Base-by-base conservation (phyloP, 1,284 basidiomycete species). In the Ustilago loliicola region DNA sequence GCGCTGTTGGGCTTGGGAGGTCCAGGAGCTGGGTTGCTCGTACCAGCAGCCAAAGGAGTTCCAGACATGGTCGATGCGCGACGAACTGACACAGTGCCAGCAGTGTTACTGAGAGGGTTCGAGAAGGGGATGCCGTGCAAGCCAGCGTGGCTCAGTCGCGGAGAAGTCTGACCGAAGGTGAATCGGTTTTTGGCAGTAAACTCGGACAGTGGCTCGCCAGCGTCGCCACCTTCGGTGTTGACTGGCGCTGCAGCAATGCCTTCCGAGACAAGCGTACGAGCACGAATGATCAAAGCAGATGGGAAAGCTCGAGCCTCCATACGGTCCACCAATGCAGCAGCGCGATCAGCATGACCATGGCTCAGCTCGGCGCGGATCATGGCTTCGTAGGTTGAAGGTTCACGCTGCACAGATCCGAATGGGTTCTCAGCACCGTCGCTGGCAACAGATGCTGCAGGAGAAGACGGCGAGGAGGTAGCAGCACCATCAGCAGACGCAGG, bases 311-410 rank as follows among this genome's bases (percentile, higher is more conserved):
- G 90, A 75, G 90, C 89, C 87, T 92, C 91, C 83, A 98, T 89
- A 52, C 94, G 89, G 60, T 91, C 89, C 21, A 97, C 88, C 0
- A 99, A 88, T 1, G 88, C 89, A n/a, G 90, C 72, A 0, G 95
- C 96, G 15, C 89, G 88, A 47, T 91, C 90, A 19, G 90, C 90
- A 77, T 94, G 90, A 10, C 94, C 94, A 57, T 90, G 90, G 19
- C 91, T 91, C 10, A 98, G 88, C 87, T 99, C 97, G 3, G 94
- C 94, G 23, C 94, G 91, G 76, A 99, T 92, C 95, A 99, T 99
- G 6, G 91, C 91, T 86, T 97, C 95, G 92, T 93, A 95, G 0
- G 94, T 86, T 82, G 91, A 87, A 71, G 96, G 95, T 89, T 98
- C 96, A 74, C 96, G 91, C 87, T 93, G 96, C 2, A 98, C 93